Evolutionary conservation across 2,329 filamentous ascomycete genomes (phyloP), one percentile per base, ranked within the genome.

Genomic region (Penicillium capsulatum): DNA sequence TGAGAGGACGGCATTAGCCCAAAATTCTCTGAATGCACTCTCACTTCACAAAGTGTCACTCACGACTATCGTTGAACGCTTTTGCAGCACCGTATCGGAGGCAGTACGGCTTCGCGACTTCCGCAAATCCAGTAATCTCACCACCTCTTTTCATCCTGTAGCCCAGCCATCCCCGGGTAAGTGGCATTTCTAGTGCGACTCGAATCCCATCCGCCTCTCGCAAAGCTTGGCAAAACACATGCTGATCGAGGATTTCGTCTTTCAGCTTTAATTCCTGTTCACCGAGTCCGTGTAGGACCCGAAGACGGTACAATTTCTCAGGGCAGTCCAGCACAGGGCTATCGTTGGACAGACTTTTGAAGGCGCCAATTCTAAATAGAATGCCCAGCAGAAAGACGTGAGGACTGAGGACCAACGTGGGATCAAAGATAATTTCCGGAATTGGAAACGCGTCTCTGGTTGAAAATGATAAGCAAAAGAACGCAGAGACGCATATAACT

Each of bases 51-150:
- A 61, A 58, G 24, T 58, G 44, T 29, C 60, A 59, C 61, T 58
- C 50, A 68, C 58, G 19, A 40, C 61, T 67, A 31, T 63, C 40
- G 42, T 68, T 66, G 32, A 69, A 65, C 3, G 51, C 60, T 42
- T 68, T 67, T 11, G 58, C 58, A 50, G 32, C 50, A 14, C 46
- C 48, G 43, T 68, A 67, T 50, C 53, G 54, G 14, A 68, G 57
- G 17, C 31, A 42, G 44, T 69, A 67, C 9, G 51, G 59, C 48
- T 55, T 55, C 5, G 56, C 55, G 31, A 65, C 49, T 36, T 63
- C 43, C 8, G 36, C 36, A 49, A 66, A 63, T 27, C 57, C 51
- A 2, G 53, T 68, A 20, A 68, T 59, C 44, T 63, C 14, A 28
- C 58, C 54, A n/a, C 54, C 53, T 35, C 45, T 47, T 42, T 50